phyloP scores from a whole-genome alignment of 2,329 filamentous ascomycete species.

The Thermoascus crustaceus region DNA sequence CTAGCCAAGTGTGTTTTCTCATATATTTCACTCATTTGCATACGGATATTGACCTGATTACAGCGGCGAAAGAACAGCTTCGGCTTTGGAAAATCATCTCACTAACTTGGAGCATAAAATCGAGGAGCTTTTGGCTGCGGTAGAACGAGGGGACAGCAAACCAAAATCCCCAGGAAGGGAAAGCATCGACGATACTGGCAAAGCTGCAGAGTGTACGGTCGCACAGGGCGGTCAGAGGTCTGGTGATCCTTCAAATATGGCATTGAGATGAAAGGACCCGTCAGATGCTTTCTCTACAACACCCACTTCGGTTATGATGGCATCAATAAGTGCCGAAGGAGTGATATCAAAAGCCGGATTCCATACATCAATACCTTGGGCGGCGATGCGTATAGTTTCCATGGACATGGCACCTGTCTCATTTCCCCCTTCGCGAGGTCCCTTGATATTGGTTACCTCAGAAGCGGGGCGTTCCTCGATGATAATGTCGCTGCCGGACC shows the following conservation, averaged over 20 bases:
- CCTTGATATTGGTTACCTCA: slow-evolving; percentile 79
- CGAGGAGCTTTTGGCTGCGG: slow-evolving; percentile 21
- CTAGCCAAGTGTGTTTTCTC: slow-evolving; percentile 17
- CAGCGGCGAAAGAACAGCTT: slow-evolving; percentile 49
- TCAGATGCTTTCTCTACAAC: slow-evolving; percentile 68
- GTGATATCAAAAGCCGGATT: slow-evolving; percentile 97
- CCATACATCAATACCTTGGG: slow-evolving; percentile 74
- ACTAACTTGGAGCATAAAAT: slow-evolving; percentile 48
- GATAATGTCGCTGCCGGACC: slow-evolving; percentile 68
- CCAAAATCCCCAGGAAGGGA: slow-evolving; percentile 2
- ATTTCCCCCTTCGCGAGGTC: slow-evolving; percentile 60
- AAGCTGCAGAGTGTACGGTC: slow-evolving; percentile 5
- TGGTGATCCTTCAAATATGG: slow-evolving; percentile 17
- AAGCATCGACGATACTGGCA: slow-evolving; percentile 1
- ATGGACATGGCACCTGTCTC: slow-evolving; percentile 39
- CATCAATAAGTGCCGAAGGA: slow-evolving; percentile 79
- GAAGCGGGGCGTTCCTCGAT: slow-evolving; percentile 79
- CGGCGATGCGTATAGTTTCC: slow-evolving; percentile 71
- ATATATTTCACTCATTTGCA: slow-evolving; percentile 1
- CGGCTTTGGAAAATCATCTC: slow-evolving; percentile 48
- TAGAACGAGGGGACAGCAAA: slow-evolving; percentile 10
- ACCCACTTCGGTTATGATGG: slow-evolving; percentile 86
- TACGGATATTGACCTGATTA: slow-evolving; percentile 5
- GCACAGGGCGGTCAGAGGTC: slow-evolving; percentile 8
- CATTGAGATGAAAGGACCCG: slow-evolving; percentile 57